A percentile compares a stretch with the other conserved stretches of the same genome.
Conservation (phyloP, 306 rosid species). For the Sicyos baderoa region DNA sequence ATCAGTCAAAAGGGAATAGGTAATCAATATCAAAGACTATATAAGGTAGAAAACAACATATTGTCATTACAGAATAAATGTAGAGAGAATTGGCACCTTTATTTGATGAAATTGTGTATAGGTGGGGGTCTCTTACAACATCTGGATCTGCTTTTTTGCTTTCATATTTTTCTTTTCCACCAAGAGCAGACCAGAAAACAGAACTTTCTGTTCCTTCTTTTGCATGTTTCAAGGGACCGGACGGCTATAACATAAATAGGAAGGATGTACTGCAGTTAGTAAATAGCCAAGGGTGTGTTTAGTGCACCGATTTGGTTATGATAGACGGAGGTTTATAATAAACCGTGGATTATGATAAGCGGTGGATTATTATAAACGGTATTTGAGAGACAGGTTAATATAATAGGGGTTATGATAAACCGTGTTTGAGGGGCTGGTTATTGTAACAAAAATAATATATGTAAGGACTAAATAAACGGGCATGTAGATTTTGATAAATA, state of each 20-base stretch:
- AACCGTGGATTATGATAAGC: too few relatives aligned
- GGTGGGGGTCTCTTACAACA: slow-evolving; percentile 72
- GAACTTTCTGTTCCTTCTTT: slow-evolving; percentile 99
- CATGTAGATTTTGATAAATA: too few relatives aligned
- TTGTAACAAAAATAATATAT: too few relatives aligned
- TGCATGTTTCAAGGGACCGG: slow-evolving; percentile 73
- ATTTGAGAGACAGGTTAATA: too few relatives aligned
- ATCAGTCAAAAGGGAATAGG: slow-evolving; percentile 31
- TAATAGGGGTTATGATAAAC: too few relatives aligned
- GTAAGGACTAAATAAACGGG: too few relatives aligned
- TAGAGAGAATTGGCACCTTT: slow-evolving; percentile 50
- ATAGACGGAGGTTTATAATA: too few relatives aligned
- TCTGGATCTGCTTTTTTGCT: slow-evolving; percentile 63
- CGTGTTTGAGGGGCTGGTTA: too few relatives aligned
- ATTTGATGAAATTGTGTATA: slow-evolving; percentile 61
- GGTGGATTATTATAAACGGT: too few relatives aligned
- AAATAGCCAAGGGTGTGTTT: too few relatives aligned
- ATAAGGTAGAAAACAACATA: not conserved
- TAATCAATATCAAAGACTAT: slow-evolving; percentile 13
- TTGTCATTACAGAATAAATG: slow-evolving; percentile 14
- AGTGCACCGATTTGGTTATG: too few relatives aligned
- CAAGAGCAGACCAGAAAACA: slow-evolving; percentile 82
- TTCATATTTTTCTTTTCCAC: slow-evolving; percentile 78
- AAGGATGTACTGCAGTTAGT: slow-evolving; percentile 17
- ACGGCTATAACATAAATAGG: slow-evolving; percentile 54